phyloP scores from a whole-genome alignment of 2,329 filamentous ascomycete species.

The Trichophaea hybrida region DNA sequence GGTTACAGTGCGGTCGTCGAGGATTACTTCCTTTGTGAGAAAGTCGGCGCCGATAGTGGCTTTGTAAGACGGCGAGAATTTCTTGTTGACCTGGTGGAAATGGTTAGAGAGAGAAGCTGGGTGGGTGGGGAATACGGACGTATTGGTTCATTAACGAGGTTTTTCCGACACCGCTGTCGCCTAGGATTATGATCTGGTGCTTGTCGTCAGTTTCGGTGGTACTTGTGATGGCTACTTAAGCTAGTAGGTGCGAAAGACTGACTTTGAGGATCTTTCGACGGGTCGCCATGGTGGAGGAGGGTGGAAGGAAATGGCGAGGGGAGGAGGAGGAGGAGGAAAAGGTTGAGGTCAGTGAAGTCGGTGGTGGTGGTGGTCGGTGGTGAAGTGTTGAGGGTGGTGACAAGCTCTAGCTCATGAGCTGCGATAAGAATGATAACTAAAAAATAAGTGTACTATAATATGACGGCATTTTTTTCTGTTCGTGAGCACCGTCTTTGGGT shows the following conservation, averaged over 20 bases:
- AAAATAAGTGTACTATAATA: too few relatives aligned
- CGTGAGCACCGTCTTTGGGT: too few relatives aligned
- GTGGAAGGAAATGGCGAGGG: too few relatives aligned
- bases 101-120: not conserved
- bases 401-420: too few relatives aligned
- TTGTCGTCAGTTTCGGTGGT: not conserved
- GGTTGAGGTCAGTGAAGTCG: too few relatives aligned
- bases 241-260: not conserved
- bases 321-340: too few relatives aligned
- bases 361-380: too few relatives aligned
- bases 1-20: constrained; percentile 91
- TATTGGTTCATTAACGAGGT: constrained; percentile 99
- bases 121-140: constrained; percentile 40
- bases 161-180: constrained; percentile 97
- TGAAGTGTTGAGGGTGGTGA: too few relatives aligned
- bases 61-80: constrained; percentile 99
- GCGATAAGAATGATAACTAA: too few relatives aligned
- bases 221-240: not conserved
- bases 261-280: constrained; percentile 9
- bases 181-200: constrained; percentile 84
- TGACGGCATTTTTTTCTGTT: too few relatives aligned
- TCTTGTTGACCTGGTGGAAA: constrained; percentile 78
- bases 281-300: not conserved
- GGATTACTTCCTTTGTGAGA: constrained; percentile 90
- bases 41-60: constrained; percentile 98